A percentile compares a stretch with the other conserved stretches of the same genome.
These are phyloP conservation scores for Phytophthora pistaciae DNA, from an alignment of 352 stramenopile species.

Conservation along the genomic window DNA sequence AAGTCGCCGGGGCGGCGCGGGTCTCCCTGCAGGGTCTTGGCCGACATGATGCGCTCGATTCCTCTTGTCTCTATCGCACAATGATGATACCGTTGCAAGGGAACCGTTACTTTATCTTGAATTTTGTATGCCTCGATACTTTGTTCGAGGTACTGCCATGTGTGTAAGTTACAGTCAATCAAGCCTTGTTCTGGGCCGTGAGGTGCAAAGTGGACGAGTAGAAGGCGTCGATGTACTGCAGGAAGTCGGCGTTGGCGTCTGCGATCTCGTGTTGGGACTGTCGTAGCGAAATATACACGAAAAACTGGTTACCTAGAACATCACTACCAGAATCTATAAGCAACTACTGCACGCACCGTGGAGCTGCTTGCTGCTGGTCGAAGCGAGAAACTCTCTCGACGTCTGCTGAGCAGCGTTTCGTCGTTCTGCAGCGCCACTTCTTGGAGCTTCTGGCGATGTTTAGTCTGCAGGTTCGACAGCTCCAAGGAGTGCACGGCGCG, in stretches of 20 bases:
- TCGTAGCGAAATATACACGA: not conserved
- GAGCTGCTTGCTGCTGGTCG: not conserved
- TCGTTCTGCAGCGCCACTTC: conserved; percentile 58
- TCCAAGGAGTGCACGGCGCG: conserved; percentile 58
- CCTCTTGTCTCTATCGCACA: conserved; percentile 22
- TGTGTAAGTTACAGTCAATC: conserved; percentile 8
- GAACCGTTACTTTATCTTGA: not conserved
- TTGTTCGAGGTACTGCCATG: conserved; percentile 13
- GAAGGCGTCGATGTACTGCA: conserved; percentile 77
- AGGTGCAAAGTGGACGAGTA: conserved; percentile 60
- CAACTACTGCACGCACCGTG: not conserved
- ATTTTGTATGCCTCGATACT: conserved; percentile 7
- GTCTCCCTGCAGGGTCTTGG: conserved; percentile 50
- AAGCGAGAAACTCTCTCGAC: conserved; percentile 31
- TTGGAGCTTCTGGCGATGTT: conserved; percentile 64
- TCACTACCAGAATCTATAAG: not conserved
- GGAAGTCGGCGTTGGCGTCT: conserved; percentile 57
- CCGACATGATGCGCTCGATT: conserved; percentile 30
- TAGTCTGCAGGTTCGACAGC: conserved; percentile 50
- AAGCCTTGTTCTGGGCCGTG: conserved; percentile 38
- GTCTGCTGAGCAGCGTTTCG: conserved; percentile 41
- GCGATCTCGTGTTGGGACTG: conserved; percentile 5
- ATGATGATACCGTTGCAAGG: conserved; percentile 4
- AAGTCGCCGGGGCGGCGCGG: conserved; percentile 69
- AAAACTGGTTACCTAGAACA: conserved; percentile 1